Percentiles rank a stretch among this genome's conserved stretches.
Evolutionary conservation across 129 eudicot genomes (phyloP).

Genomic region (Flaveria robusta): DNA sequence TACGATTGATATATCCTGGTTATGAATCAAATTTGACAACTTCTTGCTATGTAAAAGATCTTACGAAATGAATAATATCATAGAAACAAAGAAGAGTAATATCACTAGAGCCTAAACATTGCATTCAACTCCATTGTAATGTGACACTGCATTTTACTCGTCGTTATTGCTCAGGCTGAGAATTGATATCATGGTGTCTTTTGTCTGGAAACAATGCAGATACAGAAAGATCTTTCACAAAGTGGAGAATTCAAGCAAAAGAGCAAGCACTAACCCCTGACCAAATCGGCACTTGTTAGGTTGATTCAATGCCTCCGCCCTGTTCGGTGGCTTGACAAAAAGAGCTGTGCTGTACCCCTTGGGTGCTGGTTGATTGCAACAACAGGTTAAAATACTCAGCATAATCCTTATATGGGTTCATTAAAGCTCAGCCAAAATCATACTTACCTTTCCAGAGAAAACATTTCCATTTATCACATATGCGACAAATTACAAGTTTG

Average conservation of each 20-base stretch:
- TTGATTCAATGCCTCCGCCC: background rate
- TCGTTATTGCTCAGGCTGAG: background rate
- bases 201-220: background rate
- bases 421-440: background rate
- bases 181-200: background rate
- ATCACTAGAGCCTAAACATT: background rate
- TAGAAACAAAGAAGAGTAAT: background rate
- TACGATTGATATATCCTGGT: background rate
- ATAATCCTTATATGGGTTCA: background rate
- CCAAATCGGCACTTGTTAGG: background rate
- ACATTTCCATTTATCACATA: background rate
- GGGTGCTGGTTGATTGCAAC: background rate
- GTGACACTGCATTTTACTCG: background rate
- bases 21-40: background rate
- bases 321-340: background rate
- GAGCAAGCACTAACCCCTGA: too few relatives aligned
- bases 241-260: background rate
- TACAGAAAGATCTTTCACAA: background rate
- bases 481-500: background rate
- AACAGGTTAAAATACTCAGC: background rate
- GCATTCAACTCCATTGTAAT: conserved; percentile 2
- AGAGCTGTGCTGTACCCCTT: background rate
- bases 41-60: background rate
- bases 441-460: too few relatives aligned
- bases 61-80: background rate